phyloP scores from a whole-genome alignment of 140 eudicot species.

The Stevia rebaudiana region DNA sequence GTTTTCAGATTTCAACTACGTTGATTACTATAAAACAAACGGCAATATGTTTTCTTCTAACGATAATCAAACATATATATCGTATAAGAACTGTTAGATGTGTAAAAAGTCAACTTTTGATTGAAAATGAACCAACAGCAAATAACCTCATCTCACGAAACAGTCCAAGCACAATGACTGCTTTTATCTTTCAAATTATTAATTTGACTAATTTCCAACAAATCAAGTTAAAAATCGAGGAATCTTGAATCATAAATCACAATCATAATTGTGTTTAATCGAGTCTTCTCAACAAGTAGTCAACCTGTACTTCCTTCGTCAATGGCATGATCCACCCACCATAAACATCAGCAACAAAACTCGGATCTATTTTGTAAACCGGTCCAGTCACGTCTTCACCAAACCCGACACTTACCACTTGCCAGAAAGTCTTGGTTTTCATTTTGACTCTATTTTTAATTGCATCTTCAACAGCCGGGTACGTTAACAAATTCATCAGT shows the following conservation, averaged over 20 bases:
- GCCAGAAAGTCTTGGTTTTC: conserved; percentile 75
- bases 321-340: conserved; percentile 97
- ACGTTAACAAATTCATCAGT: conserved; percentile 69
- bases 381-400: conserved; percentile 41
- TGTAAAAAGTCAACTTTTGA: too few species aligned
- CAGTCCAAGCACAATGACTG: too few species aligned
- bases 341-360: conserved; percentile 74
- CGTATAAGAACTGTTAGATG: too few species aligned
- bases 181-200: neutral
- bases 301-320: conserved; percentile 86
- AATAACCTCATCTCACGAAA: too few species aligned
- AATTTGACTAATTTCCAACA: neutral
- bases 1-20: too few species aligned
- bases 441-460: conserved; percentile 63
- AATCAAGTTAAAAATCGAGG: neutral
- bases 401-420: conserved; percentile 37
- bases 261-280: conserved; percentile 29
- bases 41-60: too few species aligned
- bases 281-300: conserved; percentile 83
- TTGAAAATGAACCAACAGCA: too few species aligned
- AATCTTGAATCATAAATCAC: conserved; percentile 11
- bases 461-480: conserved; percentile 78
- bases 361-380: conserved; percentile 75
- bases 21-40: too few species aligned
- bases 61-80: too few species aligned